These are phyloP conservation scores for Phytophthora cryptogea DNA, from an alignment of 352 stramenopile species.

Conservation along the genomic window DNA sequence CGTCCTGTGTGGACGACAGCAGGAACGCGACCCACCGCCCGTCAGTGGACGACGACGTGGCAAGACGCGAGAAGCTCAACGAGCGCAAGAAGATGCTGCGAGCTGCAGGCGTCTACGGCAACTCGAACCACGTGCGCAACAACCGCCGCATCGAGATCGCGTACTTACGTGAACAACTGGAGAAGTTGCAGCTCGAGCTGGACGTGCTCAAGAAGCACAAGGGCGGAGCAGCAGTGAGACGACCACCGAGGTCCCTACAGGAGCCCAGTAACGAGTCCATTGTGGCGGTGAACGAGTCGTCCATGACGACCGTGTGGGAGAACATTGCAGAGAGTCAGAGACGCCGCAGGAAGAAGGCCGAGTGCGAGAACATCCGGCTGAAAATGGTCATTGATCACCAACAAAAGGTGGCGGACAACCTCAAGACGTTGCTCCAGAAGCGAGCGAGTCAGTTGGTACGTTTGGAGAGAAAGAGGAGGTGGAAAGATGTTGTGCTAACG, in stretches of 20 bases:
- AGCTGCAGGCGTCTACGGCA: conserved; percentile 23
- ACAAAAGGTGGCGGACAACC: conserved; percentile 19
- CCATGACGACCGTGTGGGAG: conserved; percentile 26
- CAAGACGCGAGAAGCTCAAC: conserved; percentile 14
- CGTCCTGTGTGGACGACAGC: neutral
- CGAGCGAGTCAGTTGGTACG: conserved; percentile 19
- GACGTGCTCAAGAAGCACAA: conserved; percentile 24
- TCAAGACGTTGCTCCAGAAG: conserved; percentile 24
- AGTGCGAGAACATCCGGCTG: conserved; percentile 47
- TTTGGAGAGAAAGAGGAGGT: neutral
- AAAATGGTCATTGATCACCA: conserved; percentile 44
- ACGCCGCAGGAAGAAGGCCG: conserved; percentile 30
- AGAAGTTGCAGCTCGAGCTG: conserved; percentile 38
- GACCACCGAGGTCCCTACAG: neutral
- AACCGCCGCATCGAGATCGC: conserved; percentile 45
- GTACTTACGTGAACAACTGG: conserved; percentile 39
- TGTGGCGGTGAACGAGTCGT: conserved; percentile 11
- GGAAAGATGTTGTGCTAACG: neutral
- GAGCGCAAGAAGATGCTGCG: conserved; percentile 29
- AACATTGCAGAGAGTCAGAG: conserved; percentile 37
- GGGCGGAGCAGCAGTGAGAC: neutral
- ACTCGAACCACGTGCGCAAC: conserved; percentile 40
- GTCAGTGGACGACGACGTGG: neutral
- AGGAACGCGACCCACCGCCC: neutral
- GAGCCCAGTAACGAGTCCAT: conserved; percentile 3